Conservation (phyloP, 2,329 filamentous ascomycete genomes). For the Cladosporium sp. region DNA sequence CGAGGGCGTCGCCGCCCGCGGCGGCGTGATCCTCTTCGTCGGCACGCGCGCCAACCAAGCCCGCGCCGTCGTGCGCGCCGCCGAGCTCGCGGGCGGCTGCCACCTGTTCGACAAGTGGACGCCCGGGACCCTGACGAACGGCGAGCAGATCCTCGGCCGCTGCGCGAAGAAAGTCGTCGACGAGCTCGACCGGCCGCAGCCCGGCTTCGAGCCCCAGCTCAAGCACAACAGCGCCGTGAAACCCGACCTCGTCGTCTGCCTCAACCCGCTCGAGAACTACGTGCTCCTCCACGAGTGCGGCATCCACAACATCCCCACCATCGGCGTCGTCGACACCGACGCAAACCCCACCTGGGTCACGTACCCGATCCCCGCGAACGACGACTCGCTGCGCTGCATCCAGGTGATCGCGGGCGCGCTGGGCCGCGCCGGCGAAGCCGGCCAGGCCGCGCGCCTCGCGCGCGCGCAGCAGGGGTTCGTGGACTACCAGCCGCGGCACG, state of each 20-base stretch:
- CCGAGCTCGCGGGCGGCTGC: slow-evolving; percentile 69
- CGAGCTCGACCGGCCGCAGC: slow-evolving; percentile 58
- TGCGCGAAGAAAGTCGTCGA: slow-evolving; percentile 71
- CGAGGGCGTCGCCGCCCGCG: slow-evolving; percentile 73
- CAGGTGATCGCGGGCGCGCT: slow-evolving; percentile 79
- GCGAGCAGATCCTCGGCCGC: slow-evolving; percentile 73
- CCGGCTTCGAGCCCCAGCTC: slow-evolving; percentile 61
- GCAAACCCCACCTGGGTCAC: slow-evolving; percentile 89
- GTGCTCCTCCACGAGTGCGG: slow-evolving; percentile 87
- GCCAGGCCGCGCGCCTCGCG: slow-evolving; percentile 60
- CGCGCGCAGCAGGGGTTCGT: slow-evolving; percentile 57
- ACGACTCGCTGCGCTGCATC: slow-evolving; percentile 83
- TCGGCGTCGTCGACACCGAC: slow-evolving; percentile 91
- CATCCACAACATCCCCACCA: slow-evolving; percentile 80
- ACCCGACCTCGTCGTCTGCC: slow-evolving; percentile 83
- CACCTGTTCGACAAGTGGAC: slow-evolving; percentile 93
- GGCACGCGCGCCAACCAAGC: slow-evolving; percentile 80
- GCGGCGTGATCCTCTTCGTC: slow-evolving; percentile 83
- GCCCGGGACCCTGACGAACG: slow-evolving; percentile 86
- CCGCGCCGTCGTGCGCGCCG: slow-evolving; percentile 72
- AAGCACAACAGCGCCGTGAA: slow-evolving; percentile 60
- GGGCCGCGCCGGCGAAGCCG: slow-evolving; percentile 74
- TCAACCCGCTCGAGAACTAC: slow-evolving; percentile 92
- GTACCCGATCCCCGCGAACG: slow-evolving; percentile 93
- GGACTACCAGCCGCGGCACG: slow-evolving; percentile 46